These are phyloP conservation scores for Solanum pennellii DNA, from an alignment of 257 asterid species.

Conservation along the genomic window DNA sequence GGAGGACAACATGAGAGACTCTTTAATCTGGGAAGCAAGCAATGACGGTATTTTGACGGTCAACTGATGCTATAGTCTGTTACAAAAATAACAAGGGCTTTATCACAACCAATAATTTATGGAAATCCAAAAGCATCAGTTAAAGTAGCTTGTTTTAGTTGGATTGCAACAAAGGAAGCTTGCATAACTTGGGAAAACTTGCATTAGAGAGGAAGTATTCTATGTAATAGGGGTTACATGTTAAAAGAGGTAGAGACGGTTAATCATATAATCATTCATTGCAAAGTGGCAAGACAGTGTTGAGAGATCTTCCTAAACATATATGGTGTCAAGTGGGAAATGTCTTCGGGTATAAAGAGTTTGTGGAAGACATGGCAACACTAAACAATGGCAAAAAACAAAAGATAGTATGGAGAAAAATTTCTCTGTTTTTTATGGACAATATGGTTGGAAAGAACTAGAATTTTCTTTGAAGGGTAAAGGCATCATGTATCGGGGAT, in stretches of 20 bases:
- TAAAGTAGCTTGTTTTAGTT: neutral
- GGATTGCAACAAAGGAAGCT: neutral
- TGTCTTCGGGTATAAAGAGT: neutral
- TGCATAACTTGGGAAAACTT: neutral
- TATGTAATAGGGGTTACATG: neutral
- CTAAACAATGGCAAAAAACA: neutral
- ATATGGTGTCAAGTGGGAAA: neutral
- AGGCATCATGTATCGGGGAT: neutral
- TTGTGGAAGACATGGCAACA: neutral
- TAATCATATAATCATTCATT: neutral
- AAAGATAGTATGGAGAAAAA: neutral
- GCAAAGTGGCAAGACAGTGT: neutral
- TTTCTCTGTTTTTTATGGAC: neutral
- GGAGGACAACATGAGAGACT: neutral
- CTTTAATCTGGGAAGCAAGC: neutral
- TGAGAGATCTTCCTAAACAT: neutral
- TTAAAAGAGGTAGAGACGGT: neutral
- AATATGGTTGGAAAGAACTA: neutral
- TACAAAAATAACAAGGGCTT: neutral
- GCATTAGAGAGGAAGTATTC: neutral
- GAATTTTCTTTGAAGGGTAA: neutral
- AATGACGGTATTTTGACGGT: neutral
- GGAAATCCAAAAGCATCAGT: neutral
- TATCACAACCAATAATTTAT: neutral
- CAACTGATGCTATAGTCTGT: neutral